Evolutionary conservation across 257 asterid species (phyloP), one percentile per base, ranked within the genome.

Genomic region (Solanum virginianum): DNA sequence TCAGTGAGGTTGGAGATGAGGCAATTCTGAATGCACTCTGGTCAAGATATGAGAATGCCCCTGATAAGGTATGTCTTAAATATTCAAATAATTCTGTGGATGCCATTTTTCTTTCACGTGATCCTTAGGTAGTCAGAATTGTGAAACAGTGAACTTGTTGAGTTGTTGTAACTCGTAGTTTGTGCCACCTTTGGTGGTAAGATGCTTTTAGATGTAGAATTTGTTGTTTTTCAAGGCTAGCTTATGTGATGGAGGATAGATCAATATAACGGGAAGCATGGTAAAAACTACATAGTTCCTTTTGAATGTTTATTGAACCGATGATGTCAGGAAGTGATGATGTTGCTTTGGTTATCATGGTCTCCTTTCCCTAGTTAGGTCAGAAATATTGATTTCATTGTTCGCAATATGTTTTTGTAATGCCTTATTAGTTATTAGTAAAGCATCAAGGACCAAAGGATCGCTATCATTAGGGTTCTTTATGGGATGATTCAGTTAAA

Each of bases 1-100:
- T 85, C 87, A 96, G 99, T 87, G 99, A 95, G 87, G 92, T 88
- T 65, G 99, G 98, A 9, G 98, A 95, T 80, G 98, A 96, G 93
- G 98, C 93, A 22, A 96, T 95, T 69, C 90, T 96, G 89, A 92
- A 92, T 90, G 87, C 90, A 59, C 92, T 96, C 82, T 93, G 95
- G 94, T 94, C 89, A 90, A 93, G 92, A 91, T 93, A 87, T 68
- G 83, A 72, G 79, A 89, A 86, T 89, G 91, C 97, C 84, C 89
- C 86, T 89, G 94, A 93, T 84, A 92, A 96, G 97, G 98, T 96
- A 87, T 82, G 87, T 45, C n/a, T 83, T 17, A 24, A 71, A 18
- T 24, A 53, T 69, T 69, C 59, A 39, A 47, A 49, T 14, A 24
- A 3, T 75, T 85, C 39, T 45, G 39, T n/a, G 39, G 51, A 20